Base-by-base conservation (phyloP, 139 green algal genomes). In the Coelastrella sp. region DNA sequence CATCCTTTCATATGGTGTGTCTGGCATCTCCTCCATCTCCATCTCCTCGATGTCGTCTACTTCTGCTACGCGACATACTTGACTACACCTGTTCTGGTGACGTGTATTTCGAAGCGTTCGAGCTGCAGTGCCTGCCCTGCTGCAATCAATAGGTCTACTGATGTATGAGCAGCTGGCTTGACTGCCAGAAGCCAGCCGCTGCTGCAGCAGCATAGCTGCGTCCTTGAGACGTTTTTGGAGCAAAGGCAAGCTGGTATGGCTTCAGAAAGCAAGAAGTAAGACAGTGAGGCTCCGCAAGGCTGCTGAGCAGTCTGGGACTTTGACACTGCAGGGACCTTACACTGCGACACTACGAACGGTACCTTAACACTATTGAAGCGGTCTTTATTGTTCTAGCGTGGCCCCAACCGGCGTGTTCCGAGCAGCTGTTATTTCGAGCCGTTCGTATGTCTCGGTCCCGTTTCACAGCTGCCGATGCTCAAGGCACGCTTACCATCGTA, bases 121-220 rank as follows among this genome's bases (percentile, higher is more conserved):
- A 5, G 58, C 78, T 66, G 80, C 14, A 19, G 17, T 13, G 80
- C 54, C 14, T 19, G 58, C 58, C 57, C 56, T 19, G 20, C 56
- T 73, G 58, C 80, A 20, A 7, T 19, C 6, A 58, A 23, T 13
- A 56, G 20, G 80, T 56, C 16, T 61, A 7, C 58, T 23, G 14
- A 61, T 56, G 59, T 58, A 56, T 16, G 68, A 88, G 57, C 83
- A 88, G 83, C 83, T 88, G 68, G 83, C 83, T 73, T 88, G 83
- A 22, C 83, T 88, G 66, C 83, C n/a, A 47, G 66, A 80, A 3
- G 83, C 83, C 20, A 88, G 83, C 54, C 83, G 83, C 83, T 88
- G 83, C 83, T 80, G 83, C 68, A 88, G 22, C 83, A 65, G 47
- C 76, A 58, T 58, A 17, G 7, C 6, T 19, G 22, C 19, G 22